Conservation (phyloP, 139 green algal genomes). For the Monoraphidium neglectum region DNA sequence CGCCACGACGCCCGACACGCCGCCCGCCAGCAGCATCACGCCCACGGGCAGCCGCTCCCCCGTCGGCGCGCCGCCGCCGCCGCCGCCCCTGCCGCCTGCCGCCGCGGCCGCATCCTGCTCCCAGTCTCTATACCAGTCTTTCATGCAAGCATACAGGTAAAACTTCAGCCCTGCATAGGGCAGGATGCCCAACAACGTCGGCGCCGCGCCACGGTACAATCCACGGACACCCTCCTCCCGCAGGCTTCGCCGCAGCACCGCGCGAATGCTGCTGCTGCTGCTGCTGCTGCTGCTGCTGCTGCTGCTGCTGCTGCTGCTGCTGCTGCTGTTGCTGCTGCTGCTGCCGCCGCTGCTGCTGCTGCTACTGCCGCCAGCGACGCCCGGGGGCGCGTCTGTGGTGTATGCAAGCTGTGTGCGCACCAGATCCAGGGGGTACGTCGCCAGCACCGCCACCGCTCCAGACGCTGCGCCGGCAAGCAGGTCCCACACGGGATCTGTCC, state of each 20-base stretch:
- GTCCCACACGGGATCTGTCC: constrained; percentile 50
- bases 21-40: constrained; percentile 83
- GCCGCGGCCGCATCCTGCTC: not conserved
- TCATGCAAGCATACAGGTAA: too few species aligned
- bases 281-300: not conserved
- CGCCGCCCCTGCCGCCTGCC: not conserved
- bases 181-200: too few species aligned
- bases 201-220: too few species aligned
- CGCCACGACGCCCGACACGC: constrained; percentile 76
- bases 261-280: constrained; percentile 18
- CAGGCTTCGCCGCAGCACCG: too few species aligned
- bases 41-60: constrained; percentile 62
- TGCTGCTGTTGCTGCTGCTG: not conserved
- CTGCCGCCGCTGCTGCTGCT: not conserved
- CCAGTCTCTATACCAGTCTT: too few species aligned
- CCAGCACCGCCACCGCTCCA: constrained; percentile 53
- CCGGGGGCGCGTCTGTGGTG: constrained; percentile 30
- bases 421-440: constrained; percentile 92
- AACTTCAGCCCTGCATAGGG: too few species aligned
- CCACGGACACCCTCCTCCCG: too few species aligned
- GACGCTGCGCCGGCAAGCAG: constrained; percentile 74
- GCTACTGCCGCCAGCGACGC: not conserved
- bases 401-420: constrained; percentile 85
- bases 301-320: constrained; percentile 8
- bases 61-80: too few species aligned